phyloP scores from a whole-genome alignment of 345 rosid genomes.

The Linum lewisii region DNA sequence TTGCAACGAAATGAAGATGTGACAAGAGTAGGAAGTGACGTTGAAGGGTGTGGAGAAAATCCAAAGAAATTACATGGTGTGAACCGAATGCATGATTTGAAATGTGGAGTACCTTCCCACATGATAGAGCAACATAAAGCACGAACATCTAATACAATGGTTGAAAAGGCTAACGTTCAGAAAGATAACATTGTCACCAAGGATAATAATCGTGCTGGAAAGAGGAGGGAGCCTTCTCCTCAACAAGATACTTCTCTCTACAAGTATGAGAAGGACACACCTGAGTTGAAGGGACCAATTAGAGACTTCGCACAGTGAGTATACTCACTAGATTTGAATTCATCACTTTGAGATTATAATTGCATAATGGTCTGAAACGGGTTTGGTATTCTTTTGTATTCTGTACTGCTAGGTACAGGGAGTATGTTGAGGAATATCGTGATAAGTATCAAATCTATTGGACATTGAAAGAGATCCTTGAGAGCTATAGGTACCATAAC shows the following conservation, averaged over 20 bases:
- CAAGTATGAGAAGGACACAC: conserved; percentile 71
- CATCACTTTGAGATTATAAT: conserved; percentile 5
- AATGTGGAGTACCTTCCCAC: conserved; percentile 38
- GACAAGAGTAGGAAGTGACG: conserved; percentile 30
- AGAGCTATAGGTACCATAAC: conserved; percentile 56
- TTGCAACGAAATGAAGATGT: conserved; percentile 41
- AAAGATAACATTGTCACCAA: conserved; percentile 34
- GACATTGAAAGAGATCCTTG: conserved; percentile 61
- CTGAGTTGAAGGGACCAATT: conserved; percentile 76
- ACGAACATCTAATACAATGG: conserved; percentile 22
- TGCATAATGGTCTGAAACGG: conserved; percentile 2
- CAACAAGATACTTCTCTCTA: conserved; percentile 57
- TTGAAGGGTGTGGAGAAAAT: conserved; percentile 62
- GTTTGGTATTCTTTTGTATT: background rate
- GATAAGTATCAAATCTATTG: conserved; percentile 71
- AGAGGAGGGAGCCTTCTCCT: conserved; percentile 40
- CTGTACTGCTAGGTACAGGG: conserved; percentile 49
- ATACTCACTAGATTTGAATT: conserved; percentile 2
- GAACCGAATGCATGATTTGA: conserved; percentile 41
- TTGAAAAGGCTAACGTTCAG: conserved; percentile 32
- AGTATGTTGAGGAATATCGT: conserved; percentile 62
- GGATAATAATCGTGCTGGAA: conserved; percentile 34
- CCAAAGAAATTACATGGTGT: conserved; percentile 35
- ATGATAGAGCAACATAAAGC: conserved; percentile 39
- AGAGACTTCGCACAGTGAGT: conserved; percentile 77